Conservation (phyloP, 2,329 filamentous ascomycete genomes). For the Aspergillus caelatus region DNA sequence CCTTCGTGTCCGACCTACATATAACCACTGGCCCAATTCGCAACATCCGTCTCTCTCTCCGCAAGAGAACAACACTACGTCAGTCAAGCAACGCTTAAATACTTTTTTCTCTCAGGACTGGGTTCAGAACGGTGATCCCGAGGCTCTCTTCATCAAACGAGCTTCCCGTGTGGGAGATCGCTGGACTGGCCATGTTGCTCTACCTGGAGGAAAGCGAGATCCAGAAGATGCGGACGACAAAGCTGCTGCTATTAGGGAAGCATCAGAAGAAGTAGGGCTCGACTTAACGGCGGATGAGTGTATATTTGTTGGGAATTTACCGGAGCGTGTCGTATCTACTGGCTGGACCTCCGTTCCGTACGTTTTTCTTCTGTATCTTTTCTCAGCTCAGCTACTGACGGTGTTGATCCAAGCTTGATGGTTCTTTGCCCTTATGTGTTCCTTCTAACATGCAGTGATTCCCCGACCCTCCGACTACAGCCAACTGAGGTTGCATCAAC, state of each 20-base stretch:
- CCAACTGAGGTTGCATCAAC: slow-evolving; percentile 69
- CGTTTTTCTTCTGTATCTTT: slow-evolving; percentile 3
- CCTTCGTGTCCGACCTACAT: slow-evolving; percentile 63
- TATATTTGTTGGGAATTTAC: slow-evolving; percentile 62
- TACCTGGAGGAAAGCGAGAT: slow-evolving; percentile 69
- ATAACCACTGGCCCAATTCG: slow-evolving; percentile 54
- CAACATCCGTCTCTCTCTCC: slow-evolving; percentile 19
- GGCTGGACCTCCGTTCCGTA: slow-evolving; percentile 67
- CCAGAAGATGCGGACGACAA: slow-evolving; percentile 65
- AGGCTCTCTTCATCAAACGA: slow-evolving; percentile 72
- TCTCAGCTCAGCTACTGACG: slow-evolving; percentile 18
- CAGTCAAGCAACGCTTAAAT: slow-evolving; percentile 48
- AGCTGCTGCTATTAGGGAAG: slow-evolving; percentile 65
- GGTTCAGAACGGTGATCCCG: slow-evolving; percentile 67
- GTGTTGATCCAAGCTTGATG: slow-evolving; percentile 56
- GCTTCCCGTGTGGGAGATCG: slow-evolving; percentile 66
- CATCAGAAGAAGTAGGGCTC: slow-evolving; percentile 67
- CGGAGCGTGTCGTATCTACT: slow-evolving; percentile 67
- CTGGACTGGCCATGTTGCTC: slow-evolving; percentile 70
- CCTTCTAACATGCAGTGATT: slow-evolving; percentile 59
- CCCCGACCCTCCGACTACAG: slow-evolving; percentile 64
- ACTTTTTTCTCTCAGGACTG: slow-evolving; percentile 66
- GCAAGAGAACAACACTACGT: slow-evolving; percentile 25
- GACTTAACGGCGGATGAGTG: slow-evolving; percentile 55
- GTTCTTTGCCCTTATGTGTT: slow-evolving; percentile 71